Base-by-base conservation (phyloP, 2,329 filamentous ascomycete genomes). In the Diplocarpon rosae region DNA sequence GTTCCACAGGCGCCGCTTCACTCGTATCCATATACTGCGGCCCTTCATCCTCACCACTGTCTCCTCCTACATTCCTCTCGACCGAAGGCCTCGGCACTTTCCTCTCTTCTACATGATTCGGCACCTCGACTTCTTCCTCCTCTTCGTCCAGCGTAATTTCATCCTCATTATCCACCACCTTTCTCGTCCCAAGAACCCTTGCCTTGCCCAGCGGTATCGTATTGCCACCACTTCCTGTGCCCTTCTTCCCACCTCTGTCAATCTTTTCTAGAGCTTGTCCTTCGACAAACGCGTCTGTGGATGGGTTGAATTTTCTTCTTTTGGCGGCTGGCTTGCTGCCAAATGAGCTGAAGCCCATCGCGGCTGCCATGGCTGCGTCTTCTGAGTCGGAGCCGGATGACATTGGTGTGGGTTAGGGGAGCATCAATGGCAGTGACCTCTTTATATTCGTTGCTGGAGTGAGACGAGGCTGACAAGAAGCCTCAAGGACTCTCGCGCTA, bases 331-430 rank as follows among this genome's bases (percentile, higher is more conserved):
- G 65, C 42, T 66, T 60, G 53, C 73, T 63, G 52, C 83, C 83
- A 58, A 89, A 89, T 46, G 75, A 72, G 8, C 78, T 73, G 63
- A 88, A 88, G 51, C 84, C 84, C 78, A 88, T 82, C 37, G 75
- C 71, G 34, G 75, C 73, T 39, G 73, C 69, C 53, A 57, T 55
- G 10, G 49, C 52, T 6, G 46, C 47, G 17, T 49, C 46, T 31
- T 56, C 53, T 16, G 37, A 41, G 7, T 51, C 50, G 27, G 28
- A 39, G 14, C 45, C 37, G 33, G 40, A 44, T 20, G 47, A 40
- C 49, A 50, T 51, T 34, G 10, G 4, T 24, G 20, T 4, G 20
- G 20, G 20, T 24, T 24, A 24, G 20, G 20, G 20, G 3, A 24
- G 20, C 7, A 7, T 24, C 20, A 24, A 7, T 24, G 20, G 20